Percentiles rank a stretch among this genome's conserved stretches.
Conservation (phyloP, 2,329 filamentous ascomycete species). For the Penicillium sp. region DNA sequence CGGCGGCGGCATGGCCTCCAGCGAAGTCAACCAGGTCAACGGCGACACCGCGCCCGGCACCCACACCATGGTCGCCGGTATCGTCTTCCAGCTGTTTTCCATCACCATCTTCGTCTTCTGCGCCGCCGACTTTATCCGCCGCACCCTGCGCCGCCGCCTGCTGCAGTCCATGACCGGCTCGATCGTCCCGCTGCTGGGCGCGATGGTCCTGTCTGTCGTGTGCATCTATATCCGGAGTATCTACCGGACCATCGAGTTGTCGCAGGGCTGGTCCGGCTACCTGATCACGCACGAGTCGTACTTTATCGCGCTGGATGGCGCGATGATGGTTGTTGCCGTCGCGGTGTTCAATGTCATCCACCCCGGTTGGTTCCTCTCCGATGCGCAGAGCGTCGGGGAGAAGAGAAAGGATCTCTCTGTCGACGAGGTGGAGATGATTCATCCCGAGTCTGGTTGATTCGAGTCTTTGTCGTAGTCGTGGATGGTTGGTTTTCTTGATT, state of each 20-base stretch:
- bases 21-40: slow-evolving; percentile 42
- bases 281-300: slow-evolving; percentile 52
- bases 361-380: slow-evolving; percentile 42
- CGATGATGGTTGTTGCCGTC: slow-evolving; percentile 50
- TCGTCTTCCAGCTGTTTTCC: slow-evolving; percentile 57
- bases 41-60: slow-evolving; percentile 50
- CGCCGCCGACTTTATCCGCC: slow-evolving; percentile 48
- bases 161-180: slow-evolving; percentile 26
- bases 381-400: not conserved
- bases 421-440: not conserved
- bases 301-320: slow-evolving; percentile 51
- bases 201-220: slow-evolving; percentile 44
- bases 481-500: too few species aligned
- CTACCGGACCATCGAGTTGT: slow-evolving; percentile 52
- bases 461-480: not conserved
- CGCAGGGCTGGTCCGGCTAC: slow-evolving; percentile 51
- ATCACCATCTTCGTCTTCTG: slow-evolving; percentile 53
- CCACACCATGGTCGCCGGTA: slow-evolving; percentile 53
- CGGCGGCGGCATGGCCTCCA: slow-evolving; percentile 53
- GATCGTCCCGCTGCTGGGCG: slow-evolving; percentile 34
- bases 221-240: slow-evolving; percentile 51
- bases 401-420: not conserved
- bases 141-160: slow-evolving; percentile 24
- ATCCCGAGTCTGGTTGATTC: not conserved
- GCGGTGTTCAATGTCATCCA: slow-evolving; percentile 46